Base-by-base conservation (phyloP, 179 eudicot genomes). In the Camellia oleifera region DNA sequence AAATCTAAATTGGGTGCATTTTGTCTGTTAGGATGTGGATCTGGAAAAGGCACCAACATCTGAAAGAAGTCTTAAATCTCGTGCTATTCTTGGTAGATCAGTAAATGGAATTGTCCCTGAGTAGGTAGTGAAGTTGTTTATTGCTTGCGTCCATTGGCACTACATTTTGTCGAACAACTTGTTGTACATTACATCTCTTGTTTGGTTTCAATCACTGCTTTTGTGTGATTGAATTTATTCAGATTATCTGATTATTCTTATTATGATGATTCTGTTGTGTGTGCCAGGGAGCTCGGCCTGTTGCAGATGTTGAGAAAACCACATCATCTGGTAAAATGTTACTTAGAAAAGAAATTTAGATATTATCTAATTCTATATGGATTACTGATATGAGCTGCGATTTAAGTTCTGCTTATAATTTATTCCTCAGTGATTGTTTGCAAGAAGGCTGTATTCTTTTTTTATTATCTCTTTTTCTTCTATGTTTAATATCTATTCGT, bases 41-140 rank as follows among this genome's bases (percentile, higher is more conserved):
- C 69, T 85, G 63, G 99, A 94, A 56, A 92, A 88, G 83, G 90
- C 81, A 82, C 88, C 93, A 62, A 82, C 87, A 81, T 90, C 97
- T 78, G 98, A 95, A 79, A 92, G 91, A 88, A 86, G 88, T 85
- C 76, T 85, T 15, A 94, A 90, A 82, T 85, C 97, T 61, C 97
- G 99, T 23, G 87, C 89, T 75, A 81, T 94, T 80, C 88, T 97
- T 85, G 87, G 89, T 54, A 89, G 97, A 80, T 83, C 83, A 75
- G 87, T 80, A 69, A 97, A 97, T 80, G 99, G 99, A 74, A 82
- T 88, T 60, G 83, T 90, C 61, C 81, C 91, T 77, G 98, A 97
- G 18, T 98, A 92, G 92, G 99, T 97, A 86, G 12, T 44, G 57
- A 5, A 46, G 57, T 8, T 57, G 78, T 63, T 58, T 32, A 15